Evolutionary conservation across 805 yeast species (phyloP), one percentile per base, ranked within the genome.

Genomic region (Saturnispora galanensis): DNA sequence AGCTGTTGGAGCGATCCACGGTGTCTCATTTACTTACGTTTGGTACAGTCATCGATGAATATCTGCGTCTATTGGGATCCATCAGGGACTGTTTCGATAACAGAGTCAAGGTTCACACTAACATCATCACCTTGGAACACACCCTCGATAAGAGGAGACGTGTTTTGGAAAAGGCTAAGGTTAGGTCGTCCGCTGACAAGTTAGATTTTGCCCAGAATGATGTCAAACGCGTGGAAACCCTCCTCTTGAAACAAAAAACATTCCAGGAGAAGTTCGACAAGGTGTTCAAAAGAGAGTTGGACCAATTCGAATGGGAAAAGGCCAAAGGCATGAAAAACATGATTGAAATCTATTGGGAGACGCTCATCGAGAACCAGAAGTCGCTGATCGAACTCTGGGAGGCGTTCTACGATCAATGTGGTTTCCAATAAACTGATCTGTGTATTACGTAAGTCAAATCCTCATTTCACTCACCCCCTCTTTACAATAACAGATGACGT

Each of bases 341-440:
- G 50, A 84, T 90, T 42, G 98, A 93, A 63, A 81, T 90, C 10
- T 89, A 80, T 56, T 74, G 94, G 58, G 97, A 93, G 62, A 78
- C 93, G 42, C 76, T 93, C 18, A 84, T 89, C 44, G 98, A 93
- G 63, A 73, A 88, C 30, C 98, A 93, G 63, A 93, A 93, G 65
- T 96, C 88, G 60, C 79, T 83, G 30, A 84, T 84, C 47, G 94
- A 84, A 57, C 61, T 81, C n/a, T 84, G 90, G 86, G 93, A 84
- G 60, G 79, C 88, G 0, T 93, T 90, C 58, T 88, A 87, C 57
- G 85, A 81, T 41, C 67, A 62, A 41, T 62, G 67, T 47, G 56
- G 59, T 15, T 63, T 64, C 15, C 36, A 32, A 15, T 18, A 33
- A 21, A 10, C n/a, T 6, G n/a, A 31, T 35, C 6, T 15, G 11